Base-by-base conservation (phyloP, 106 monocot genomes). In the Acorus gramineus region DNA sequence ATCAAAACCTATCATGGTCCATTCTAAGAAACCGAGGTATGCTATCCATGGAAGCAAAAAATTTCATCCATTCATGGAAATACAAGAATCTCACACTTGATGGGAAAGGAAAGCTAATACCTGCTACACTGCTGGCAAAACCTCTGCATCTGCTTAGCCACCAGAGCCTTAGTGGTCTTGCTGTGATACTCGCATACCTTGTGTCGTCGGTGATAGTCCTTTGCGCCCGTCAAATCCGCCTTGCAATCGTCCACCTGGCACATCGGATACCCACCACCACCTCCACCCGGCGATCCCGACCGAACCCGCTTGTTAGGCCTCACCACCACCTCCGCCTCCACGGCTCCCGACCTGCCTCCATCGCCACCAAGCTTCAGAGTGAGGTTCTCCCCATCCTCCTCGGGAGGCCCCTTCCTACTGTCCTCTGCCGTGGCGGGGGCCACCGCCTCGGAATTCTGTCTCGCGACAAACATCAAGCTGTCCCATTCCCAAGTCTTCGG, bases 41-140 rank as follows among this genome's bases (percentile, higher is more conserved):
- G 28, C 28, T 28, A 28, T 28, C 28, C 28, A 28, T 28, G 28
- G 28, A 28, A 28, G 28, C 28, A 28, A 28, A 28, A 28, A 28
- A 28, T 28, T 28, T 28, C 28, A 28, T 28, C 28, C 28, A 28
- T 28, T 28, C 28, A 28, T 28, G 0, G 28, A 28, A 28, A 28
- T 1, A 28, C 28, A 28, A 28, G 28, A 28, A 28, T 28, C 28
- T 28, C 28, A 28, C 28, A 0, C 28, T 28, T 28, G 28, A 28
- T 28, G 28, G 28, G 28, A 50, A 60, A 6, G 5, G 56, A 53
- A 47, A 3, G 10, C 44, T 44, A 44, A 45, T 81, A 99, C 95
- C 90, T 96, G 78, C 95, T 96, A 57, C 95, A 96, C 90, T 96
- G 95, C 57, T 96, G 95, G 70, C 95, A 96, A 69, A 96, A 96